Base-by-base conservation (phyloP, 176 grass and related monocot genomes). In the Rhynchospora breviuscula region DNA sequence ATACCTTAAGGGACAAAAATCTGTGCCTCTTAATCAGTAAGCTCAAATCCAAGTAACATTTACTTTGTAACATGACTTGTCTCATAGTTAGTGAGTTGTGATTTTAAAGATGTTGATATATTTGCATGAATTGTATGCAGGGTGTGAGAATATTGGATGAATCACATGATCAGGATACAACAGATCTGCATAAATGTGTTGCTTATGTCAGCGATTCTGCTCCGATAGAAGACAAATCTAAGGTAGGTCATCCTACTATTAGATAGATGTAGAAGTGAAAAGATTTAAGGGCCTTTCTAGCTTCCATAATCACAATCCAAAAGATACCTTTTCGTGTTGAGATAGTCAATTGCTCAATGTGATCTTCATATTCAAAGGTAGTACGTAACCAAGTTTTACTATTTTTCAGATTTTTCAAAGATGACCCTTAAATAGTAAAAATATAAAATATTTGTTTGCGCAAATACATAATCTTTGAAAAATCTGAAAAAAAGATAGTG, bases 121-220 rank as follows among this genome's bases (percentile, higher is more conserved):
- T 10, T 40, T 77, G 13, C 29, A 56, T 77, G 23, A 77, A 56
- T 83, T 88, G 35, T 64, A 81, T 79, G 21, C 86, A 99, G 93
- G 91, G 89, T 51, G 74, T 89, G 15, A 67, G 83, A 77, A 82
- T 99, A 93, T 79, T 95, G n/a, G 96, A 99, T 81, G 88, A 93
- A 80, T 95, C 96, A 17, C 76, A 93, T 88, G 96, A 99, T 84
- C 93, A 95, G 85, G 96, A 99, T 86, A 99, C 96, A 14, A 99
- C 93, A 12, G 96, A 99, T 85, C 79, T 99, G 33, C 89, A 99
- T 77, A 99, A 99, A 88, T 99, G 93, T 49, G 14, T 95, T 80
- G 69, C 89, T 47, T 92, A 87, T 86, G 84, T 95, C 76, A 87
- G 83, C 22, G 84, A 47, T 46, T 63, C 82, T 44, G 70, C 59